Base-by-base conservation (phyloP, 2,329 filamentous ascomycete genomes). In the Trichoderma koningiopsis region DNA sequence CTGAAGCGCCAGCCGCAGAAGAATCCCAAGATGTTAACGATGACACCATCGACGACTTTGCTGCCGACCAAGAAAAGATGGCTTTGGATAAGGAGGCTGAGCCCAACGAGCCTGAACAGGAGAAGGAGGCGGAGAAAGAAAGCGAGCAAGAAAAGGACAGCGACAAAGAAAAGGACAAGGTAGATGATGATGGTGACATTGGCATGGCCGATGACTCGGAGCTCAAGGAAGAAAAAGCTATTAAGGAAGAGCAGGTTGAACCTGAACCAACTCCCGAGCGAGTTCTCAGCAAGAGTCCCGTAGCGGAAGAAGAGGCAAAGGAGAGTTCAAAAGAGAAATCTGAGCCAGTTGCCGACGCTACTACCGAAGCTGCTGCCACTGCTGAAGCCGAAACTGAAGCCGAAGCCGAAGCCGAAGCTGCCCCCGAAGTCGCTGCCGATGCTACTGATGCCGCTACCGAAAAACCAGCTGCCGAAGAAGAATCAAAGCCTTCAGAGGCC, bases 101-200 rank as follows among this genome's bases (percentile, higher is more conserved):
- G 47, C 37, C 68, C 27, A 62, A 61, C 33, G 67, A 66, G 19
- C 14, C 61, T 33, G 66, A 57, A 67, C 55, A 65, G 52, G 60
- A 63, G 19, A 37, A 24, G 13, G 63, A 59, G 16, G 16, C 8
- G 10, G 47, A 49, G 47, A 64, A 58, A 59, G 68, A 59, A 29
- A 7, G 52, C 31, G 60, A 57, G 55, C 35, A 29, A 13, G 37
- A 33, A 43, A 53, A 57, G 10, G 63, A 66, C 13, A 10, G 14
- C 47, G 72, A 72, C 14, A 31, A 61, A 43, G 71, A 78, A 47
- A 76, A 77, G 22, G 68, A 74, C 5, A 80, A 79, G 40, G 75
- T 81, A 5, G 85, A 87, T 35, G 77, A 76, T 2, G 84, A 86
- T 68, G 84, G 84, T 14, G 84, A 87, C 73, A 79, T 87, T 7